Evolutionary conservation across 2,329 filamentous ascomycete genomes (phyloP), one percentile per base, ranked within the genome.

Genomic region (Fusarium nematophilum): DNA sequence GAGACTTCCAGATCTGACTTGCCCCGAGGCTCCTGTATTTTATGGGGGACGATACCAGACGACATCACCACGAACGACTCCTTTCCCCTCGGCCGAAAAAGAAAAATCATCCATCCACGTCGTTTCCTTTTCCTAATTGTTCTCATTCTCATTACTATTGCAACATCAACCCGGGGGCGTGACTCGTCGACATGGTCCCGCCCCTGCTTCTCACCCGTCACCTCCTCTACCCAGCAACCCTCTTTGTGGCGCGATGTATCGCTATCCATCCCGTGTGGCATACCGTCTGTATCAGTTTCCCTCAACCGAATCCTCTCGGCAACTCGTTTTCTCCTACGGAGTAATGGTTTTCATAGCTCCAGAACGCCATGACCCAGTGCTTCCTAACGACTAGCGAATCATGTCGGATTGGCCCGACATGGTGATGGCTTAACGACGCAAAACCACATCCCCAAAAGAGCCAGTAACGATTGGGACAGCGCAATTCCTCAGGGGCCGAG

Each of bases 1-100:
- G 76, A 53, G 73, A 69, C 76, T 76, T 77, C 77, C 83, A 86
- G 83, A 86, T 84, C 79, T 85, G 79, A 81, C 79, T 83, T 84
- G 83, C 83, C 83, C 83, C 83, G 79, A 87, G 83, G 84, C 84
- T 84, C 74, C 77, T 76, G 76, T 77, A 78, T 76, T 79, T 77
- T 76, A 75, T 76, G 77, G 73, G 21, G 70, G 71, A 76, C 74
- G 65, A 75, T 69, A 76, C 70, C 75, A 79, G 73, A 80, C 72
- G 77, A 78, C 70, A 72, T 78, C 70, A 78, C 71, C 77, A 78
- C 70, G 57, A 71, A 67, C 70, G 71, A 66, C 71, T 58, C 40
- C 43, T 21, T 47, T 21, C 17, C 43, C 44, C 43, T 40, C 45
- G 31, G 49, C 56, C 57, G 52, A 66, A 57, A 58, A 55, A 60